These are phyloP conservation scores for Cajanus cajan DNA, from an alignment of 306 rosid species.

Conservation along the genomic window DNA sequence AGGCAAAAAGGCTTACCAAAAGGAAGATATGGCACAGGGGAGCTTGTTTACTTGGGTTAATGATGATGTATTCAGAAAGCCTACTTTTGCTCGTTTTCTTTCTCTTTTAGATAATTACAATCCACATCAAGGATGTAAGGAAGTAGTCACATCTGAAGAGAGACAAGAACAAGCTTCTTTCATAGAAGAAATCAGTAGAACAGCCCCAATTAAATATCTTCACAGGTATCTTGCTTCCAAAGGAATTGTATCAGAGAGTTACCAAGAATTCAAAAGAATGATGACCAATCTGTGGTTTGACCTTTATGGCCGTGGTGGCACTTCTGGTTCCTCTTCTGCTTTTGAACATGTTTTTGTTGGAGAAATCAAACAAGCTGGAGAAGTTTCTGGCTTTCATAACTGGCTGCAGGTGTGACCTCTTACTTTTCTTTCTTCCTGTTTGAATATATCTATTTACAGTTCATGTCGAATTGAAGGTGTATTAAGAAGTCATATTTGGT, in stretches of 20 bases:
- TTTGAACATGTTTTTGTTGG: constrained; percentile 98
- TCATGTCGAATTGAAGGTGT: not conserved
- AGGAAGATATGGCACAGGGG: constrained; percentile 75
- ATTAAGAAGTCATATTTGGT: not conserved
- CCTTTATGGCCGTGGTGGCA: constrained; percentile 86
- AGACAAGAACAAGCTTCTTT: constrained; percentile 91
- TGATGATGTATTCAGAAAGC: constrained; percentile 66
- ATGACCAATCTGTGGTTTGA: constrained; percentile 79
- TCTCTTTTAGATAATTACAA: constrained; percentile 92
- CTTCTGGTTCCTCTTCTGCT: constrained; percentile 89
- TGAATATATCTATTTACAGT: not conserved
- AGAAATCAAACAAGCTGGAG: constrained; percentile 69
- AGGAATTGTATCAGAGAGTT: constrained; percentile 57
- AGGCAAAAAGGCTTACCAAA: constrained; percentile 77
- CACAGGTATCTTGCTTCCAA: constrained; percentile 70
- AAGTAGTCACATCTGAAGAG: constrained; percentile 91
- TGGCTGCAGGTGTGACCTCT: constrained; percentile 79
- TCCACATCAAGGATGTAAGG: constrained; percentile 74
- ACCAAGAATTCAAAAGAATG: constrained; percentile 67
- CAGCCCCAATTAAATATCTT: constrained; percentile 88
- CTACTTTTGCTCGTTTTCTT: constrained; percentile 78
- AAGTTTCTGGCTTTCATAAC: constrained; percentile 95
- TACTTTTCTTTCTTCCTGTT: not conserved
- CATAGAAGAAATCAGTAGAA: constrained; percentile 91
- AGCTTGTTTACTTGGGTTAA: constrained; percentile 71